These are phyloP conservation scores for Letharia columbiana DNA, from an alignment of 495 filamentous ascomycete genomes.

Conservation along the genomic window DNA sequence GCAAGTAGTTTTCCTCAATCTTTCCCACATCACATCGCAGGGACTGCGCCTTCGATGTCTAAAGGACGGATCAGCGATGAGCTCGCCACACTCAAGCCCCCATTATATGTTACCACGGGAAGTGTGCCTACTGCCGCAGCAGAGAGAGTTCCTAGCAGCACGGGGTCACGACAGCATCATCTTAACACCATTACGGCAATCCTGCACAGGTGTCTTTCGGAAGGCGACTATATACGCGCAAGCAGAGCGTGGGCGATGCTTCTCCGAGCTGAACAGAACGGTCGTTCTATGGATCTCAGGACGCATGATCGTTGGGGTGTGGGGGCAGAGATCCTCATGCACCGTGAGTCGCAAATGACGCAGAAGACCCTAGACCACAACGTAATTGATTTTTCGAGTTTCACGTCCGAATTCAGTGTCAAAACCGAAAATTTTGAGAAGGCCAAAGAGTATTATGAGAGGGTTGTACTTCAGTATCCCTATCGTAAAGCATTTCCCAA, in stretches of 20 bases:
- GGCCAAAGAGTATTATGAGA: conserved; percentile 57
- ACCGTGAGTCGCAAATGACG: conserved; percentile 31
- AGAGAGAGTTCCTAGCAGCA: not conserved
- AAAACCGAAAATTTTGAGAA: conserved; percentile 45
- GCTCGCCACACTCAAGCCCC: conserved; percentile 12
- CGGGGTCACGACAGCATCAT: conserved; percentile 45
- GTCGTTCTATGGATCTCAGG: conserved; percentile 47
- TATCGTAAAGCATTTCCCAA: conserved; percentile 40
- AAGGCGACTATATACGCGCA: conserved; percentile 54
- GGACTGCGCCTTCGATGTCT: not conserved
- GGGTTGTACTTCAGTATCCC: conserved; percentile 58
- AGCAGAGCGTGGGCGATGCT: conserved; percentile 57
- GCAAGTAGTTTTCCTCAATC: conserved; percentile 39
- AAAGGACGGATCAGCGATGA: conserved; percentile 7
- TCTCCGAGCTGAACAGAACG: conserved; percentile 45
- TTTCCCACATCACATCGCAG: conserved; percentile 1
- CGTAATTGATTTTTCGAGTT: not conserved
- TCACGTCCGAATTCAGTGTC: conserved; percentile 27
- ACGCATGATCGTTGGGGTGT: conserved; percentile 55
- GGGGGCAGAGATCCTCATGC: conserved; percentile 58
- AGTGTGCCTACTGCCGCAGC: not conserved
- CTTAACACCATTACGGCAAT: conserved; percentile 50
- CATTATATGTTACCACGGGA: not conserved
- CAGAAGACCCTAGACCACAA: conserved; percentile 6
- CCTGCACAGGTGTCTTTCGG: conserved; percentile 52